A percentile compares a stretch with the other conserved stretches of the same genome.
Evolutionary conservation across 179 eudicot species (phyloP).

Genomic region (Pouteria campechiana): DNA sequence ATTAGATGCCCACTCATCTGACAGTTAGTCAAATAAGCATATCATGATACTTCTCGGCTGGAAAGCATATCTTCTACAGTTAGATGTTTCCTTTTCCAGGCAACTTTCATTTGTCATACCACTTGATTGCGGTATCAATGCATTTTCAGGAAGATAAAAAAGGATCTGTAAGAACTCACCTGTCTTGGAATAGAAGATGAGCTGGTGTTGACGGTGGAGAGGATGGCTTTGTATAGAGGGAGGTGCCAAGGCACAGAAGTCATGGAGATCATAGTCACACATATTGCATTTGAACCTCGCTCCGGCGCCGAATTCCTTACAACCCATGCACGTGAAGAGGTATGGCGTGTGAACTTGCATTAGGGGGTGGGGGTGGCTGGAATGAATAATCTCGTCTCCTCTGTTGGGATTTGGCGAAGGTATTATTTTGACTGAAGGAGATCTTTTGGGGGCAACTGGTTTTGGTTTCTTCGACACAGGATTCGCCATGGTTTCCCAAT

Average conservation of each 20-base stretch:
- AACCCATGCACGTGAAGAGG: constrained; percentile 59
- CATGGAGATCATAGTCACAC: constrained; percentile 81
- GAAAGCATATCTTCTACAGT: no score
- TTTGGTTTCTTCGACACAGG: constrained; percentile 1
- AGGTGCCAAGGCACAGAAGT: constrained; percentile 81
- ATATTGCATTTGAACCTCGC: constrained; percentile 53
- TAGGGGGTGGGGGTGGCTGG: constrained; percentile 28
- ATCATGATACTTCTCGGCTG: neutral
- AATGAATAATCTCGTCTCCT: constrained; percentile 12
- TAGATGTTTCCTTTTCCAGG: no score
- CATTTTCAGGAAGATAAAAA: no score
- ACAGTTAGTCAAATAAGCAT: constrained; percentile 1
- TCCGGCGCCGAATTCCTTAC: constrained; percentile 85
- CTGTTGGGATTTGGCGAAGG: constrained; percentile 22
- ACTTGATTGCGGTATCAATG: no score
- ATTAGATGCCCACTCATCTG: no score
- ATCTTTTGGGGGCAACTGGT: neutral
- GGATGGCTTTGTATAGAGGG: constrained; percentile 54
- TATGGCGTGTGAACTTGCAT: constrained; percentile 20
- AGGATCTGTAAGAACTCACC: constrained; percentile 10
- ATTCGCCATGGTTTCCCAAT: no score
- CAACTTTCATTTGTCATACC: no score
- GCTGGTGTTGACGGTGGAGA: constrained; percentile 77
- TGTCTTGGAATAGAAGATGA: constrained; percentile 45
- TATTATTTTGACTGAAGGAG: constrained; percentile 18